phyloP scores from a whole-genome alignment of 805 yeast genomes.

The Starmerella vaccinii region DNA sequence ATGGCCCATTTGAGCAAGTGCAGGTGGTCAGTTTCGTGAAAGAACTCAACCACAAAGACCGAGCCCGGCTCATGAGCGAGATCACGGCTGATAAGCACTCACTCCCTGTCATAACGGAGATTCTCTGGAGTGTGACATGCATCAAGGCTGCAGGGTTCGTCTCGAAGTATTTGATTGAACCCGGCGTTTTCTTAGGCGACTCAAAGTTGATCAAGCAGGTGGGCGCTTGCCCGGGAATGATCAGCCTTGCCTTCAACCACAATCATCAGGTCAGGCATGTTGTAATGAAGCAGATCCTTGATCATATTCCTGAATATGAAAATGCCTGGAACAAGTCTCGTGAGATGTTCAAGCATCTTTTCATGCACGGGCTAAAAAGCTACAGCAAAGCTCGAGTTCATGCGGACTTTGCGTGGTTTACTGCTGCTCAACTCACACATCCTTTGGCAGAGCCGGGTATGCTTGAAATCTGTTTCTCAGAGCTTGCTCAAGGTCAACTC shows the following conservation, averaged over 20 bases:
- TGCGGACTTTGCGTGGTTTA: slow-evolving; percentile 22
- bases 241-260: not conserved
- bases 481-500: slow-evolving; percentile 1
- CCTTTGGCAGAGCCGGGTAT: not conserved
- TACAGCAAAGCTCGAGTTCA: slow-evolving; percentile 10
- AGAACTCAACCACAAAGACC: slow-evolving; percentile 12
- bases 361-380: slow-evolving; percentile 10
- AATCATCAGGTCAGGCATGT: not conserved
- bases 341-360: slow-evolving; percentile 1
- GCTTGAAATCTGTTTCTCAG: not conserved
- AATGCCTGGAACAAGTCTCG: slow-evolving; percentile 9
- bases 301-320: not conserved
- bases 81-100: not conserved
- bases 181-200: not conserved
- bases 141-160: slow-evolving; percentile 4
- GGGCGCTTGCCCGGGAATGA: slow-evolving; percentile 10
- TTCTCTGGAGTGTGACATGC: slow-evolving; percentile 18
- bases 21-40: slow-evolving; percentile 8
- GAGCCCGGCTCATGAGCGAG: slow-evolving; percentile 3
- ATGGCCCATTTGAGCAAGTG: not conserved
- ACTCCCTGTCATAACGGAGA: slow-evolving; percentile 11
- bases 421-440: slow-evolving; percentile 1
- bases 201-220: not conserved
- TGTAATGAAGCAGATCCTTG: not conserved
- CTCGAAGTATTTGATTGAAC: slow-evolving; percentile 1